Evolutionary conservation across 257 asterid species (phyloP), one percentile per base, ranked within the genome.

Genomic region (Penstemon barbatus): DNA sequence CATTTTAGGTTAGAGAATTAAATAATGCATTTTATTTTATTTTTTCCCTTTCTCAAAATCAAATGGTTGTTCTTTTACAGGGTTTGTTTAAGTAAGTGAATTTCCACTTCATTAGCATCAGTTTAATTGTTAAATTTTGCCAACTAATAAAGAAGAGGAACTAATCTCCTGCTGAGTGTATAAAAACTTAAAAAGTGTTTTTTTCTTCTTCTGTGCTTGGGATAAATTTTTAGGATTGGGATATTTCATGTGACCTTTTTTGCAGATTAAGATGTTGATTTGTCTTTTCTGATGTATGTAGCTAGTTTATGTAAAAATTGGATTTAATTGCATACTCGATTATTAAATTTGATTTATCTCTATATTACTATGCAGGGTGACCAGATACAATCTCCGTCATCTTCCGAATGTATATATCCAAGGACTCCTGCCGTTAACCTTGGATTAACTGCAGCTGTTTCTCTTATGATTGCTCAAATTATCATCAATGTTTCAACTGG

Each of bases 391-490:
- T 77, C 80, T 79, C 84, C 88, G 4, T 71, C 92, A 66, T 82
- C 96, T 55, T 65, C 81, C 8, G 90, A 80, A 70, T 93, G 99
- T 74, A 72, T 89, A 55, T 90, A 90, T 72, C 99, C 97, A 8
- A 76, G 91, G 80, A 90, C 89, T 72, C 97, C 97, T 59, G 92
- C 97, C 4, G 63, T 90, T 51, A 87, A 77, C 61, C 96, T 93
- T 61, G 97, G 96, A 58, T 77, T 93, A 73, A 73, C 84, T 53
- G 85, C 97, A 1, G 95, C 97, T 7, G 79, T 82, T 55, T 39
- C 90, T 70, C 98, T 93, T 49, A 68, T 87, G 96, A 79, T 90
- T 60, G 97, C 99, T 19, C 95, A 89, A 71, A 67, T 88, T 41
- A 84, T 83, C 70, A 75, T 90, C 85, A 86, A 86, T 38, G 83